These are phyloP conservation scores for Cryptococcus sp. DNA, from an alignment of 1,284 basidiomycete species.

Conservation along the genomic window DNA sequence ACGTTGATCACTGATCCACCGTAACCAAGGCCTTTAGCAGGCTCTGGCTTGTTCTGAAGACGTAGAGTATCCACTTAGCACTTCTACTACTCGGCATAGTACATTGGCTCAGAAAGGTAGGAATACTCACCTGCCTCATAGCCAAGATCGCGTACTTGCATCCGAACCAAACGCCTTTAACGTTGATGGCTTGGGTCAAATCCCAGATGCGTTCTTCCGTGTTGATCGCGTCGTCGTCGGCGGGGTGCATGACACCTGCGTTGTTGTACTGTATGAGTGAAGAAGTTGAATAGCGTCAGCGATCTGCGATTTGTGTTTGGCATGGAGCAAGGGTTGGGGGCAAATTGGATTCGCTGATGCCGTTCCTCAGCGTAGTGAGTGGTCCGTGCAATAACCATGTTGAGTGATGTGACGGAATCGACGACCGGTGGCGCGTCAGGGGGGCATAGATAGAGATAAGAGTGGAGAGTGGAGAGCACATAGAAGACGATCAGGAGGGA, in stretches of 20 bases:
- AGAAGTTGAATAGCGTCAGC: neutral
- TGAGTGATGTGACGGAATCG: too few species aligned
- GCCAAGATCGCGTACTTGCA: slow-evolving; percentile 95
- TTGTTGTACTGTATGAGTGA: slow-evolving; percentile 69
- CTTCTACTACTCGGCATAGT: neutral
- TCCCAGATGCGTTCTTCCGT: slow-evolving; percentile 97
- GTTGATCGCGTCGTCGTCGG: slow-evolving; percentile 88
- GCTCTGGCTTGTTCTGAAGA: slow-evolving; percentile 73
- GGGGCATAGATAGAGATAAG: neutral
- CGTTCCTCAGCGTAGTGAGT: too few species aligned
- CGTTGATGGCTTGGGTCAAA: slow-evolving; percentile 87
- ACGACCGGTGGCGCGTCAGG: too few species aligned
- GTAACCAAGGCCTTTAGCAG: slow-evolving; percentile 71
- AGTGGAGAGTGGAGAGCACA: neutral
- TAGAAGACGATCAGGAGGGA: neutral
- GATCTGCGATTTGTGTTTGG: neutral
- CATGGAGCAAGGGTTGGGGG: neutral
- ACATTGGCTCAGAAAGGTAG: neutral
- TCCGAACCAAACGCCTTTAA: slow-evolving; percentile 98
- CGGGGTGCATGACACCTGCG: slow-evolving; percentile 88
- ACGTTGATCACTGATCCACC: slow-evolving; percentile 96
- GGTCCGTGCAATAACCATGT: too few species aligned
- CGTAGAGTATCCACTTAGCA: neutral
- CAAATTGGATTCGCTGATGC: too few species aligned
- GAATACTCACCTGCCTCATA: slow-evolving; percentile 66